Percentiles rank a stretch among this genome's conserved stretches.
Evolutionary conservation across 352 stramenopile species (phyloP).

Genomic region (Globisporangium nunn): DNA sequence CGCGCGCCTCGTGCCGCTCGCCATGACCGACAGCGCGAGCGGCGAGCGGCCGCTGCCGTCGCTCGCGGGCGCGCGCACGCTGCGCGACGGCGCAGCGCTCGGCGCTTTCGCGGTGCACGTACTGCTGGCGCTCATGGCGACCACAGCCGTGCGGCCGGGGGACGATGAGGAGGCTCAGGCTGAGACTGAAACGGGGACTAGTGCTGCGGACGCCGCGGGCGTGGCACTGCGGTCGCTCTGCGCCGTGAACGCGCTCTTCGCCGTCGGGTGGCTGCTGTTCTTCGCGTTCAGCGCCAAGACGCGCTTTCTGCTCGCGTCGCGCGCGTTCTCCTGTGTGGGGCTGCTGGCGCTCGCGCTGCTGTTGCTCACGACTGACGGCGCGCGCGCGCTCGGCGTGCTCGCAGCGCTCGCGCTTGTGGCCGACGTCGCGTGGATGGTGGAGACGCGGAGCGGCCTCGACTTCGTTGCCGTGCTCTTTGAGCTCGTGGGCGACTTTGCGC

Average conservation of each 20-base stretch:
- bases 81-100: conserved; percentile 50
- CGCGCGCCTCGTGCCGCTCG: conserved; percentile 54
- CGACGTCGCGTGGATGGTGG: conserved; percentile 65
- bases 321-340: conserved; percentile 50
- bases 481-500: conserved; percentile 63
- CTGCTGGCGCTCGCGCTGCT: conserved; percentile 42
- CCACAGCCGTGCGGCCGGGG: conserved; percentile 1
- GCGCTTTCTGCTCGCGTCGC: conserved; percentile 63
- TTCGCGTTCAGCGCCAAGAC: conserved; percentile 72
- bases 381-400: conserved; percentile 41
- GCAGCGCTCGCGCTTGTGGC: conserved; percentile 31
- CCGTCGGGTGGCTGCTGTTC: conserved; percentile 60
- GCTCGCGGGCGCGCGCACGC: conserved; percentile 49
- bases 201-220: too few species aligned
- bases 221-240: conserved; percentile 56
- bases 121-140: conserved; percentile 35
- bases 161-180: too few species aligned
- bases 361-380: conserved; percentile 46
- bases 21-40: conserved; percentile 58
- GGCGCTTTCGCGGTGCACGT: conserved; percentile 44
- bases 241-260: conserved; percentile 66
- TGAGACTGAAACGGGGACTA: too few species aligned
- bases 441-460: conserved; percentile 59
- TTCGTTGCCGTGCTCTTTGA: conserved; percentile 84
- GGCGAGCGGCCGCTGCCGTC: conserved; percentile 55